These are phyloP conservation scores for Entomortierella chlamydospora DNA, from an alignment of 192 early-diverging fungal genomes.

Conservation along the genomic window DNA sequence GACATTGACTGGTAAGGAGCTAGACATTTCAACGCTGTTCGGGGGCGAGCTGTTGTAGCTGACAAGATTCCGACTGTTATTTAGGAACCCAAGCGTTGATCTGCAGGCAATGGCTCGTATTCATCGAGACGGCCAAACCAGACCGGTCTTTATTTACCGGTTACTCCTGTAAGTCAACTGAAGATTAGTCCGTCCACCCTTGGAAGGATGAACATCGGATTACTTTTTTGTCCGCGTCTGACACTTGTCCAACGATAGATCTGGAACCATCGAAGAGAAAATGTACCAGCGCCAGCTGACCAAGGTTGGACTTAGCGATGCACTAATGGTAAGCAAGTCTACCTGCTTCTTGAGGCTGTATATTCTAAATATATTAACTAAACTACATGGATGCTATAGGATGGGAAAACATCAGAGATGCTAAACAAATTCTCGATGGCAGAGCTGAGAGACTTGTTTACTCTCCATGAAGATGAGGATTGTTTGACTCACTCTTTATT, in stretches of 20 bases:
- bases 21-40: background rate
- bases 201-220: too few species aligned
- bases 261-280: slow-evolving; percentile 62
- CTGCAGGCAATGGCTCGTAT: slow-evolving; percentile 75
- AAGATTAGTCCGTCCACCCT: too few species aligned
- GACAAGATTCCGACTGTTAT: too few species aligned
- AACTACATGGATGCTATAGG: too few species aligned
- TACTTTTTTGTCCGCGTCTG: background rate
- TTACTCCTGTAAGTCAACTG: slow-evolving; percentile 47
- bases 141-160: slow-evolving; percentile 53
- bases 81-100: slow-evolving; percentile 54
- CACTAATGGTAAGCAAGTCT: slow-evolving; percentile 58
- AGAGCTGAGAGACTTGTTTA: slow-evolving; percentile 70
- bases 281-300: slow-evolving; percentile 75
- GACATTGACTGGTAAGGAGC: slow-evolving; percentile 72
- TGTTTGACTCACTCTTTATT: slow-evolving; percentile 70
- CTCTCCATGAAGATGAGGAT: slow-evolving; percentile 59
- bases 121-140: slow-evolving; percentile 57
- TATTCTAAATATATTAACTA: too few species aligned
- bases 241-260: slow-evolving; percentile 4
- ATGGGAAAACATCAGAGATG: slow-evolving; percentile 47
- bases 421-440: slow-evolving; percentile 65
- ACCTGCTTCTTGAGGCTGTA: background rate
- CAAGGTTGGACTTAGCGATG: slow-evolving; percentile 67
- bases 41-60: too few species aligned